Evolutionary conservation across 441 rosid species (phyloP), one percentile per base, ranked within the genome.

Genomic region (Gossypium aridum): DNA sequence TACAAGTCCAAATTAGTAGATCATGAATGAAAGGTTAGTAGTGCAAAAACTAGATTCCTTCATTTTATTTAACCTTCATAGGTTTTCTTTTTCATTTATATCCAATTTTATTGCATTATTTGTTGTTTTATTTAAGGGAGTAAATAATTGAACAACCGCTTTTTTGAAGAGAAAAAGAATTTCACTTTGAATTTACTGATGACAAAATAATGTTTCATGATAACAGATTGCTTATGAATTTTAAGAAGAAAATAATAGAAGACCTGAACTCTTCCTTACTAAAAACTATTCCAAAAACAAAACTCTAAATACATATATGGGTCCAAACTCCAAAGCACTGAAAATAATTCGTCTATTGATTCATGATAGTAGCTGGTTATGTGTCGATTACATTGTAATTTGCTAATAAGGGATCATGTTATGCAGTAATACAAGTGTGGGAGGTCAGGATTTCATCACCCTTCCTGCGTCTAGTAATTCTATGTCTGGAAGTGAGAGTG

Each of bases 341-440:
- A 25, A 60, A 60, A 14, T 9, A 55, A 19, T 70, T 6, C 23
- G 14, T 54, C 13, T 55, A 9, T 55, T 13, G 47, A 16, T 66
- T 20, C 8, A 25, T 67, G 60, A 31, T 67, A 55, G 25, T 59
- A 47, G 69, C 7, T 37, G 72, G 23, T 71, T 56, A 14, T 78
- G 31, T 23, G 25, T 60, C 12, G 19, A 31, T 62, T 60, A 19
- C 2, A 39, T 68, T 66, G 54, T 62, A 62, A 25, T 53, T 7
- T 22, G 20, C 77, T 77, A 28, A 75, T 37, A 26, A 19, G 7
- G 65, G 63, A 55, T 6, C 37, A 17, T 64, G 31, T 71, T 4
- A 2, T 80, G 80, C 77, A 80, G 90, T 39, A 14, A 51, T 25
- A n/a, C 34, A 68, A 45, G 17, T 47, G 90, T 89, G 96, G 90